Evolutionary conservation across 2,329 filamentous ascomycete species (phyloP).

Genomic region (Chaetomium sp.): DNA sequence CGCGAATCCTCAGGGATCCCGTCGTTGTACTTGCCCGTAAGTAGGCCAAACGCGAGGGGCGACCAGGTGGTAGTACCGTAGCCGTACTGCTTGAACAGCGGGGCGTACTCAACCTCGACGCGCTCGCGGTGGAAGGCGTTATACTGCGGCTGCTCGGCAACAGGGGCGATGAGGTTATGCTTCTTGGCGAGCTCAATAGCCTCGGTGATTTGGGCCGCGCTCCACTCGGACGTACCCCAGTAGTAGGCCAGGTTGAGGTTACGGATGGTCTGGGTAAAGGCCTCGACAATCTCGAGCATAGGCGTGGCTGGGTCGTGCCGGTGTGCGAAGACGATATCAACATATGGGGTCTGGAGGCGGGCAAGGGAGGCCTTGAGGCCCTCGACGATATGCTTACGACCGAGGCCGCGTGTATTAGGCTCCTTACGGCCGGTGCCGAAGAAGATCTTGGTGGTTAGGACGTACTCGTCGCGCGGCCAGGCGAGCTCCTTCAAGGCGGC

Average conservation of each 20-base stretch:
- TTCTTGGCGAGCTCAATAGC: conserved; percentile 47
- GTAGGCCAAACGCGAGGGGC: conserved; percentile 48
- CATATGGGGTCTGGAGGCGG: conserved; percentile 56
- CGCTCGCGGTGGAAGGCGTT: conserved; percentile 55
- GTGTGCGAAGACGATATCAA: conserved; percentile 58
- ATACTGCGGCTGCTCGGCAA: conserved; percentile 48
- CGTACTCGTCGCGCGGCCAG: conserved; percentile 48
- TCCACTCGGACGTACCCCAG: conserved; percentile 59
- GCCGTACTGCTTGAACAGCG: conserved; percentile 49
- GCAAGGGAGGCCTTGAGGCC: conserved; percentile 51
- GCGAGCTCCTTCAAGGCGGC: conserved; percentile 44
- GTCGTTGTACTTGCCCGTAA: conserved; percentile 60
- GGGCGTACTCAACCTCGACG: conserved; percentile 55
- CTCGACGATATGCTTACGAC: conserved; percentile 46
- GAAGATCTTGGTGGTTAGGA: conserved; percentile 46
- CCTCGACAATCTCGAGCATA: conserved; percentile 56
- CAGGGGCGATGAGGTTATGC: conserved; percentile 52
- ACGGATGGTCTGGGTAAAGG: conserved; percentile 37
- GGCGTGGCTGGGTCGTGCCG: conserved; percentile 50
- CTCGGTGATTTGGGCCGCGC: conserved; percentile 51
- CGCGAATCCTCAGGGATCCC: conserved; percentile 55
- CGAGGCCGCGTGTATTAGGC: conserved; percentile 46
- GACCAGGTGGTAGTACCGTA: conserved; percentile 51
- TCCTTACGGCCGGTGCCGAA: conserved; percentile 51
- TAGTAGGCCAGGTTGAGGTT: conserved; percentile 57